Conservation (phyloP, 306 rosid species). For the Elaeagnus macrophylla region DNA sequence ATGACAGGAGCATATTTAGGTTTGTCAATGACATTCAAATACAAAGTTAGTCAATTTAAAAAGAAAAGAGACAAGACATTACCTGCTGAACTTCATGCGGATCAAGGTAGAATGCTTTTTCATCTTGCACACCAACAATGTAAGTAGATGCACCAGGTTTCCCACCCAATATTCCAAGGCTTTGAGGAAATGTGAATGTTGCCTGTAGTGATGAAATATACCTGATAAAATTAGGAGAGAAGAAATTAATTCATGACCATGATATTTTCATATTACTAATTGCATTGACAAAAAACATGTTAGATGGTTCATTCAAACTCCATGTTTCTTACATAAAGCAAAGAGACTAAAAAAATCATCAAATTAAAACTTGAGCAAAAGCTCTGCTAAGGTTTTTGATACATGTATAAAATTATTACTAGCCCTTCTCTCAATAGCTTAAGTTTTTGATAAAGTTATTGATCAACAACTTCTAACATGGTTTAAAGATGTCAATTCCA, state of each 20-base stretch:
- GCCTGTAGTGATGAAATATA: constrained; percentile 73
- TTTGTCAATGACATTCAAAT: constrained; percentile 5
- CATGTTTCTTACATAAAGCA: too few relatives aligned
- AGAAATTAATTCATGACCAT: constrained; percentile 7
- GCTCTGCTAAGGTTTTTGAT: too few relatives aligned
- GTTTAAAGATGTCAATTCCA: too few relatives aligned
- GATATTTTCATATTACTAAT: neutral
- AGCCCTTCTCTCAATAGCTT: too few relatives aligned
- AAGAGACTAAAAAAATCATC: too few relatives aligned
- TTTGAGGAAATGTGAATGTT: constrained; percentile 82
- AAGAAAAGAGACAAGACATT: constrained; percentile 9
- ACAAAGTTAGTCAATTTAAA: constrained; percentile 2
- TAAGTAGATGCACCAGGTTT: constrained; percentile 90
- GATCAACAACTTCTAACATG: too few relatives aligned
- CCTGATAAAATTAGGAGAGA: constrained; percentile 41
- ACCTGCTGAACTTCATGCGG: constrained; percentile 87
- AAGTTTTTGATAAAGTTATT: too few relatives aligned
- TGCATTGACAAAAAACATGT: neutral
- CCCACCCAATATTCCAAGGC: constrained; percentile 96
- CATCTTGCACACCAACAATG: constrained; percentile 81
- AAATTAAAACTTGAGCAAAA: too few relatives aligned
- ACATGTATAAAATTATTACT: too few relatives aligned
- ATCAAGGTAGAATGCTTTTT: constrained; percentile 84
- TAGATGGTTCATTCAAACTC: too few relatives aligned
- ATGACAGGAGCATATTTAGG: neutral